phyloP scores from a whole-genome alignment of 2,329 filamentous ascomycete species.

The Xylaria polymorpha region DNA sequence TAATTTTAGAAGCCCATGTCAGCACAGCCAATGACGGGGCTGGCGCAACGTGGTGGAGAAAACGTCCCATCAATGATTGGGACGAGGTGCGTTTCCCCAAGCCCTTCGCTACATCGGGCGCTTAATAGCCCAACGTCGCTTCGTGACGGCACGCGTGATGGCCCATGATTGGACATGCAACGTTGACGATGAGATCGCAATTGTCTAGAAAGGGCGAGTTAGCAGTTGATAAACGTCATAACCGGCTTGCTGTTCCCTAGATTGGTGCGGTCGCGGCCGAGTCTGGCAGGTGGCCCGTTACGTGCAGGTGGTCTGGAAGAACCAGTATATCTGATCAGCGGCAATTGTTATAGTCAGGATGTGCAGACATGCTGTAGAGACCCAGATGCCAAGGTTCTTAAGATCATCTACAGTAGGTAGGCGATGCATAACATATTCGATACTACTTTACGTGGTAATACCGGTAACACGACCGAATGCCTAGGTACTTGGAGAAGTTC shows the following conservation, averaged over 20 bases:
- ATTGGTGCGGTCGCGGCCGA: not conserved
- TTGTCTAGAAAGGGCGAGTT: conserved; percentile 13
- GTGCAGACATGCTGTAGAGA: not conserved
- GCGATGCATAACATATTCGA: not conserved
- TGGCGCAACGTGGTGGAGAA: conserved; percentile 44
- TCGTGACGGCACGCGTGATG: conserved; percentile 27
- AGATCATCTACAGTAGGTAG: not conserved
- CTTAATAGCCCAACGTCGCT: conserved; percentile 46
- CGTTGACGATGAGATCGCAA: conserved; percentile 32
- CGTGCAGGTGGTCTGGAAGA: conserved; percentile 12
- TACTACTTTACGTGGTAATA: not conserved
- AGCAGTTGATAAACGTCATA: conserved; percentile 18
- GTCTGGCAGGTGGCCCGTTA: conserved; percentile 1
- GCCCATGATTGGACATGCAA: conserved; percentile 40
- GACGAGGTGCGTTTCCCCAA: conserved; percentile 41
- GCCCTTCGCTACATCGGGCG: conserved; percentile 47
- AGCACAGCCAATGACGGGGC: conserved; percentile 41
- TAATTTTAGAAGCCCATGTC: conserved; percentile 49
- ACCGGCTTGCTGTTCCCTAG: conserved; percentile 14
- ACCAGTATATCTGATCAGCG: conserved; percentile 21
- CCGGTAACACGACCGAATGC: not conserved
- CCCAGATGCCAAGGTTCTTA: not conserved
- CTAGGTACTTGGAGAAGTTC: not conserved
- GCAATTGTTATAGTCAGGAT: conserved; percentile 13
- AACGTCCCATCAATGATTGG: conserved; percentile 42